Evolutionary conservation across 305 asterid genomes (phyloP).

Genomic region (Solanum chacoense): DNA sequence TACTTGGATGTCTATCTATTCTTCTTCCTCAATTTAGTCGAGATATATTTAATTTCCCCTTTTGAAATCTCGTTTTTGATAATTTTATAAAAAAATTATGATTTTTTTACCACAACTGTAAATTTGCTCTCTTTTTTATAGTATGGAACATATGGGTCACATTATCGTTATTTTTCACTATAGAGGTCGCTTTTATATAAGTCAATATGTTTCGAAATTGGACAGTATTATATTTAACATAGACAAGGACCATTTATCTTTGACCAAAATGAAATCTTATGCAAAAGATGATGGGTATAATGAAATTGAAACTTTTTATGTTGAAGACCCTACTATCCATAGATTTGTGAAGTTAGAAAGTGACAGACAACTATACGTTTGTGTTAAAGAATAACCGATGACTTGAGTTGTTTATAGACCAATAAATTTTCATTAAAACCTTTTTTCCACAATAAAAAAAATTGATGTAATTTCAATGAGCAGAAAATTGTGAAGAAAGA

Average conservation of each 20-base stretch:
- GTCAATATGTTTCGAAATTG: background rate
- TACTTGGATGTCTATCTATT: background rate
- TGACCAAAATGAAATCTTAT: too few relatives aligned
- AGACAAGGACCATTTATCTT: background rate
- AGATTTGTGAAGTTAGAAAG: background rate
- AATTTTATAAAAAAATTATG: too few relatives aligned
- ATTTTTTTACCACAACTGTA: too few relatives aligned
- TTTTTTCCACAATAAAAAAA: background rate
- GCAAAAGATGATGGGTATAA: background rate
- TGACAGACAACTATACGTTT: background rate
- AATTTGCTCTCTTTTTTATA: background rate
- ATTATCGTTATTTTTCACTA: background rate
- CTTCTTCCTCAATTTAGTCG: background rate
- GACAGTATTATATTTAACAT: background rate
- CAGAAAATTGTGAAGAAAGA: background rate
- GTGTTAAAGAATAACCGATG: background rate
- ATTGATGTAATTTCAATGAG: background rate
- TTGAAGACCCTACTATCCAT: background rate
- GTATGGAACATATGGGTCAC: background rate
- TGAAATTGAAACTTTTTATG: background rate
- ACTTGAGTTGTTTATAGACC: background rate
- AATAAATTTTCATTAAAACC: too few relatives aligned
- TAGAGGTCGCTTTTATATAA: background rate
- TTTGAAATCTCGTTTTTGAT: too few relatives aligned
- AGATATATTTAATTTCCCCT: too few relatives aligned